phyloP scores from a whole-genome alignment of 352 stramenopile species.

The Phytophthora tubulina region DNA sequence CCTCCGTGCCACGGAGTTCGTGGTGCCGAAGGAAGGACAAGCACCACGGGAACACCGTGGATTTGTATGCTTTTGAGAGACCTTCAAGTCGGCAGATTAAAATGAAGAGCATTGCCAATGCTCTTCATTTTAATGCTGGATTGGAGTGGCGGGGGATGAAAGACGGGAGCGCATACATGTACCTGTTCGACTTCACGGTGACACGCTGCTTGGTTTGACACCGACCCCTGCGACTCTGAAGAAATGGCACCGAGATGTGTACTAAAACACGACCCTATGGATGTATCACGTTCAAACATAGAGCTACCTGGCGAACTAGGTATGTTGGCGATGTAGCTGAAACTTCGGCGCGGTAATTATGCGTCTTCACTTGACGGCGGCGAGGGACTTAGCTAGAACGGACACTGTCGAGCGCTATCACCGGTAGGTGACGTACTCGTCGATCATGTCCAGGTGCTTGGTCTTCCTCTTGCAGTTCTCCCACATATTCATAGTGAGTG shows the following conservation, averaged over 20 bases:
- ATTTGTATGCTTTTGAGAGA: background rate
- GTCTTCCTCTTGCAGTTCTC: slow-evolving; percentile 51
- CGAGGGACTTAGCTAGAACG: slow-evolving; percentile 21
- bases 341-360: slow-evolving; percentile 18
- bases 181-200: background rate
- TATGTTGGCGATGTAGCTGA: slow-evolving; percentile 15
- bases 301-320: slow-evolving; percentile 19
- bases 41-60: no score
- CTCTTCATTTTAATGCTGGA: no score
- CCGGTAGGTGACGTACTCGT: slow-evolving; percentile 53
- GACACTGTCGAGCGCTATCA: slow-evolving; percentile 6
- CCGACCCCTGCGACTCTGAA: slow-evolving; percentile 3
- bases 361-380: slow-evolving; percentile 10
- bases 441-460: slow-evolving; percentile 54
- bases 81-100: background rate
- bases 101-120: background rate
- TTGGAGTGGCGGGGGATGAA: no score
- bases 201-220: slow-evolving; percentile 1
- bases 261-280: background rate
- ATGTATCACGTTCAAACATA: slow-evolving; percentile 34
- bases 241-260: background rate
- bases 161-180: no score
- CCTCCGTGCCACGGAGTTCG: no score
- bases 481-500: slow-evolving; percentile 59
- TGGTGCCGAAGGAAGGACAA: no score